A percentile compares a stretch with the other conserved stretches of the same genome.
Conservation (phyloP, 2,329 filamentous ascomycete genomes). For the Chaetoscypha palmicola region DNA sequence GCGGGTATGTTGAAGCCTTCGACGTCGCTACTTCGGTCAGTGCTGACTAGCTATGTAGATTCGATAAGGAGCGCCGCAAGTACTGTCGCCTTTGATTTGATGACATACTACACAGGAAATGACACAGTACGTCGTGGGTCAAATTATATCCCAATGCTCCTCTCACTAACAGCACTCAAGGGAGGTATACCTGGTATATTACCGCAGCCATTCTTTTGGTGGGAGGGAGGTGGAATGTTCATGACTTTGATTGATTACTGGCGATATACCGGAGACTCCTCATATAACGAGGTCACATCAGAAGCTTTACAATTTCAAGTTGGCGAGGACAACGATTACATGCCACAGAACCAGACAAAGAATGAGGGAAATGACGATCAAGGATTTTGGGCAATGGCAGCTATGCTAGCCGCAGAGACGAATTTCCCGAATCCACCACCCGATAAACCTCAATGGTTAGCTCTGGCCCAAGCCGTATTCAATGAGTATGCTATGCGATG, state of each 20-base stretch:
- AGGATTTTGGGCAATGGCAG: slow-evolving; percentile 65
- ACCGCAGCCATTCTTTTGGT: slow-evolving; percentile 47
- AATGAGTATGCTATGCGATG: slow-evolving; percentile 68
- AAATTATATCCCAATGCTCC: neutral
- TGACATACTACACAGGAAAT: slow-evolving; percentile 47
- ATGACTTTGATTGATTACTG: slow-evolving; percentile 73
- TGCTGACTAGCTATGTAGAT: slow-evolving; percentile 15
- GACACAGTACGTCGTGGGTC: slow-evolving; percentile 31
- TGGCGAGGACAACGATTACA: slow-evolving; percentile 65
- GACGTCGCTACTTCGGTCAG: neutral
- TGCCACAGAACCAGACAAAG: slow-evolving; percentile 64
- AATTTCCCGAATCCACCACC: slow-evolving; percentile 50
- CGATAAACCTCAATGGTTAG: slow-evolving; percentile 57
- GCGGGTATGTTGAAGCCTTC: slow-evolving; percentile 15
- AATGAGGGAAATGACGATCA: slow-evolving; percentile 69
- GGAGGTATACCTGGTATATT: slow-evolving; percentile 44
- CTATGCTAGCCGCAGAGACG: slow-evolving; percentile 63
- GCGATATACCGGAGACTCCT: slow-evolving; percentile 67
- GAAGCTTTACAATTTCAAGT: slow-evolving; percentile 68
- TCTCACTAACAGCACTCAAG: slow-evolving; percentile 12
- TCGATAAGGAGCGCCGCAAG: slow-evolving; percentile 32
- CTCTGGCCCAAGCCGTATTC: slow-evolving; percentile 71
- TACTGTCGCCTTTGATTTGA: slow-evolving; percentile 39
- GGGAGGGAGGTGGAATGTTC: slow-evolving; percentile 68
- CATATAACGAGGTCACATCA: slow-evolving; percentile 60